Base-by-base conservation (phyloP, 1,284 basidiomycete species). In the Ustilago lituana region DNA sequence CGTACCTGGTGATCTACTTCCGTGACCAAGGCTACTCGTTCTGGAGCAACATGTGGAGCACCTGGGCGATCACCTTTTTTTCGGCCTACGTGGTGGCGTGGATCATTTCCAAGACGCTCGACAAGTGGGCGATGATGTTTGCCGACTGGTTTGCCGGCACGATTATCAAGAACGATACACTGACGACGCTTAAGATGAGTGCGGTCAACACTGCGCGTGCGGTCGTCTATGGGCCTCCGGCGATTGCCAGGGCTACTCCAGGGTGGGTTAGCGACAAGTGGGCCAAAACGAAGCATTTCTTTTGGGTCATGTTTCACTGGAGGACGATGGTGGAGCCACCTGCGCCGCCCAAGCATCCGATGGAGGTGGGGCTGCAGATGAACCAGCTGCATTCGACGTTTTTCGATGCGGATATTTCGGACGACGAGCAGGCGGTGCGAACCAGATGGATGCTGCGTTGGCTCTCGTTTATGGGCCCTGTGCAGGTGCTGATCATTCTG, bases 301-400 rank as follows among this genome's bases (percentile, higher is more conserved):
- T 35, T 3, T 79, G 75, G 74, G 66, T 78, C 41, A 62, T 79
- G 14, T 83, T 83, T 70, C 82, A 84, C 72, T 64, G 83, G 55
- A 78, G 69, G 38, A 67, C 63, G 15, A 55, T 63, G 56, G 64
- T 62, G 74, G 41, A 81, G 77, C 65, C 77, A 69, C 60, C 75
- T 75, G 59, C 76, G 75, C 37, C 78, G 75, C 69, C 81, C 75
- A 64, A 77, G 80, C 73, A 82, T 71, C 73, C 83, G 73, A 73
- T 82, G 77, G 77, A 83, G 80, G 59, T 84, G 67, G 83, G 83
- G 67, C 62, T 83, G 79, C 35, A 71, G 82, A 69, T 84, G 83
- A 67, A 79, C 80, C 55, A 79, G 70, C 72, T 84, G 24, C 81
- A 84, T 67, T 83, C 83, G 49, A 83, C 83, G 19, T 68, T 82